Percentiles rank a stretch among this genome's conserved stretches.
Evolutionary conservation across 495 filamentous ascomycete species (phyloP).

Genomic region (Lophiotrema nucula): DNA sequence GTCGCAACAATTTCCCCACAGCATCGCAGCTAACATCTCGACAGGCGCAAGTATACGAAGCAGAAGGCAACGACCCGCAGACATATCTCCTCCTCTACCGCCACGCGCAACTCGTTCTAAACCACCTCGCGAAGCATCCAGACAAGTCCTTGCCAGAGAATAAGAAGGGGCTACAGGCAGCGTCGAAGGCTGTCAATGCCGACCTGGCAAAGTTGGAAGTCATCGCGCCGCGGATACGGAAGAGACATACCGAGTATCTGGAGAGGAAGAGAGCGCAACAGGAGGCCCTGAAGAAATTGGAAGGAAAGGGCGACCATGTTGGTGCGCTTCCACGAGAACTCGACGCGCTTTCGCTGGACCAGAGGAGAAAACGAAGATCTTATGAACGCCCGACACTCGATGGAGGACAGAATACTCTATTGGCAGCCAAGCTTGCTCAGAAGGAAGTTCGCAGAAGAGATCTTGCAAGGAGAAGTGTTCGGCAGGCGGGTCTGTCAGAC

Average conservation of each 20-base stretch:
- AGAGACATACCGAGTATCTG: constrained; percentile 61
- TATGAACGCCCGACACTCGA: constrained; percentile 49
- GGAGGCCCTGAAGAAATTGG: constrained; percentile 36
- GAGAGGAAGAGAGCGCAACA: constrained; percentile 39
- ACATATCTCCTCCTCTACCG: constrained; percentile 84
- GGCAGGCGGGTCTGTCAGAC: constrained; percentile 53
- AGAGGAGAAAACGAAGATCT: constrained; percentile 1
- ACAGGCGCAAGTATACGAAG: constrained; percentile 75
- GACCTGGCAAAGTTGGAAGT: constrained; percentile 61
- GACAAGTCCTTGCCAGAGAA: constrained; percentile 50
- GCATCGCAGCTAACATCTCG: constrained; percentile 1
- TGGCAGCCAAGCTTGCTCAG: constrained; percentile 75
- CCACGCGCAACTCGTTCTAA: constrained; percentile 64
- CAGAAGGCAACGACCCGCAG: constrained; percentile 80
- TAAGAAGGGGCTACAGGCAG: constrained; percentile 48
- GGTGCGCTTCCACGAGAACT: constrained; percentile 3
- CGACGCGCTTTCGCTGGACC: constrained; percentile 14
- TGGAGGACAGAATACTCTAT: constrained; percentile 66
- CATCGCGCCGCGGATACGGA: constrained; percentile 66
- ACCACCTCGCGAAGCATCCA: constrained; percentile 45
- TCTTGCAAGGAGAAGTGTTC: constrained; percentile 54
- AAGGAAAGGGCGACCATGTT: constrained; percentile 10
- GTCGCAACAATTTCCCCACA: neutral
- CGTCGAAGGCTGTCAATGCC: constrained; percentile 53
- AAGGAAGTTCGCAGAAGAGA: constrained; percentile 71